phyloP scores from a whole-genome alignment of 2,329 filamentous ascomycete genomes.

The Fusarium compactum region DNA sequence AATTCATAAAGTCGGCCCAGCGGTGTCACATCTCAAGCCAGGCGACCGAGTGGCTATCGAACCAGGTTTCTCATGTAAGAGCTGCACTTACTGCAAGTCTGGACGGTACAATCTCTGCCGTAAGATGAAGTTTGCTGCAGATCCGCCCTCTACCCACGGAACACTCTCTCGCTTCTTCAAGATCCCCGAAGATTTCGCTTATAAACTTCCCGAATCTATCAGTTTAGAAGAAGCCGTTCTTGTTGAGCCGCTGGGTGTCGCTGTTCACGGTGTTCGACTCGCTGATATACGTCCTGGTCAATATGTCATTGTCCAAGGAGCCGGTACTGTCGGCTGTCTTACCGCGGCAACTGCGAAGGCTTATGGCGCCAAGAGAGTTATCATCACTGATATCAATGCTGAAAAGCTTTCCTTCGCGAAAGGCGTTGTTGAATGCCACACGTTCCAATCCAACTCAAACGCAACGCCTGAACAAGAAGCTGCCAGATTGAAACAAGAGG shows the following conservation, averaged over 20 bases:
- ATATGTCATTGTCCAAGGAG: slow-evolving; percentile 86
- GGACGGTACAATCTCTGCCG: slow-evolving; percentile 92
- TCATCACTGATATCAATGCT: slow-evolving; percentile 37
- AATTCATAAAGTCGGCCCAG: slow-evolving; percentile 75
- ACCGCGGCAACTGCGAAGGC: slow-evolving; percentile 86
- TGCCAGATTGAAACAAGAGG: slow-evolving; percentile 3
- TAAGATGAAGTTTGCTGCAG: slow-evolving; percentile 90
- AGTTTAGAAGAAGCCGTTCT: slow-evolving; percentile 87
- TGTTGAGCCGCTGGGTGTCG: slow-evolving; percentile 87
- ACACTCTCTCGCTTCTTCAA: slow-evolving; percentile 88
- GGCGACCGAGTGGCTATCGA: slow-evolving; percentile 94
- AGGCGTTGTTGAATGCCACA: slow-evolving; percentile 16
- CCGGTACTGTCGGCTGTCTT: slow-evolving; percentile 86
- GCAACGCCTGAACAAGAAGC: slow-evolving; percentile 27
- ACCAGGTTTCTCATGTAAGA: slow-evolving; percentile 86
- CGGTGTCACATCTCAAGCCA: slow-evolving; percentile 70
- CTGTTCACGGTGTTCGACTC: slow-evolving; percentile 84
- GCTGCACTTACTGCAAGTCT: slow-evolving; percentile 80
- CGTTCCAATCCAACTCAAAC: not conserved
- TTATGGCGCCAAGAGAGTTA: slow-evolving; percentile 76
- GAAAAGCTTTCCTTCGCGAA: slow-evolving; percentile 39
- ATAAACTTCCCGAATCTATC: slow-evolving; percentile 82
- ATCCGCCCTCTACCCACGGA: slow-evolving; percentile 84
- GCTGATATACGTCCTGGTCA: slow-evolving; percentile 78
- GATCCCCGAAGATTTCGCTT: slow-evolving; percentile 90